These are phyloP conservation scores for Chaetoscypha palmicola DNA, from an alignment of 2,329 filamentous ascomycete genomes.

Conservation along the genomic window DNA sequence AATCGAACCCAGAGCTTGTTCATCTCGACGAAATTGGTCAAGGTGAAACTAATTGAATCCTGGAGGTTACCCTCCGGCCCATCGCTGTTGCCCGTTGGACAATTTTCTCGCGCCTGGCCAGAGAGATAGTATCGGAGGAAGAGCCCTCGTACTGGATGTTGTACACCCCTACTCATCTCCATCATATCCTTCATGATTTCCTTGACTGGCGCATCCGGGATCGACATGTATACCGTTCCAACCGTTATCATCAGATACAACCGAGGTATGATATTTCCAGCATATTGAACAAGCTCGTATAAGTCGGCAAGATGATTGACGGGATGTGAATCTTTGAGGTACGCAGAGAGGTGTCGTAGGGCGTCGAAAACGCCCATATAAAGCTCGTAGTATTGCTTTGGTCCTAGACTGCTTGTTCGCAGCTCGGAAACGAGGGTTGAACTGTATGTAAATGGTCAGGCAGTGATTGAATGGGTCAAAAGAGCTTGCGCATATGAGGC, in stretches of 20 bases:
- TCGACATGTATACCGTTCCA: constrained; percentile 97
- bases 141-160: constrained; percentile 90
- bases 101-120: constrained; percentile 83
- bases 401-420: constrained; percentile 92
- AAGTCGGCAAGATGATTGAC: constrained; percentile 96
- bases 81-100: constrained; percentile 76
- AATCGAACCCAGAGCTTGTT: constrained; percentile 98
- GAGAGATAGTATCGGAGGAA: constrained; percentile 96
- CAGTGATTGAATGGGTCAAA: too few species aligned
- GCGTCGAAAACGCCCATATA: constrained; percentile 99
- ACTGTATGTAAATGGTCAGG: constrained; percentile 44
- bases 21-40: constrained; percentile 99
- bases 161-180: constrained; percentile 98
- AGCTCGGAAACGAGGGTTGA: constrained; percentile 98
- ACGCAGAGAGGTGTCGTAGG: constrained; percentile 88
- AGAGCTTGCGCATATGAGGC: too few species aligned
- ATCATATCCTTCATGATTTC: constrained; percentile 99
- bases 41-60: constrained; percentile 94
- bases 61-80: constrained; percentile 93
- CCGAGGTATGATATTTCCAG: constrained; percentile 92
- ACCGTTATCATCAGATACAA: constrained; percentile 99
- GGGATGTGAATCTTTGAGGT: constrained; percentile 94
- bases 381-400: constrained; percentile 98
- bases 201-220: constrained; percentile 96
- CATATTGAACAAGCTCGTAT: constrained; percentile 97